Evolutionary conservation across 768 basidiomycete genomes (phyloP).

Genomic region (Tulasnella sp.): DNA sequence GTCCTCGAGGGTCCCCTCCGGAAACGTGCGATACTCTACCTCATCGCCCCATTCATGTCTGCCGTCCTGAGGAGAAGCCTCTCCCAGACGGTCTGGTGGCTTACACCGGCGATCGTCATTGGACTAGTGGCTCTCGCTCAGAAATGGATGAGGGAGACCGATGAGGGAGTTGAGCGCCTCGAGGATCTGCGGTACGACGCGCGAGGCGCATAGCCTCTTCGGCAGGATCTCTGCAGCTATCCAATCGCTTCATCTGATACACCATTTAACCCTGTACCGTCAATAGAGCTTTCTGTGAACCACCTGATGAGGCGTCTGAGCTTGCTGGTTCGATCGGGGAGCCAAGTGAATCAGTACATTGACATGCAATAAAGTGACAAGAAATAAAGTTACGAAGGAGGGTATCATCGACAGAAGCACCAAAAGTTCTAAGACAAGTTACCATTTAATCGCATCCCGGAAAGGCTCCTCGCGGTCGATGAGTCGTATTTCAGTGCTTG

Average conservation of each 20-base stretch:
- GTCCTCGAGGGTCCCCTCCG: neutral
- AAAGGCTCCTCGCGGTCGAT: too few relatives aligned
- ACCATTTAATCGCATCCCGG: too few relatives aligned
- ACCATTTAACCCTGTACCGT: neutral
- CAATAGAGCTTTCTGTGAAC: neutral
- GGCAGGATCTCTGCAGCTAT: neutral
- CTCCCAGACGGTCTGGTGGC: slow-evolving; percentile 10
- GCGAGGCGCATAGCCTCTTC: slow-evolving; percentile 2
- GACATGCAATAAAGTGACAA: neutral
- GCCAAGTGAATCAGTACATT: neutral
- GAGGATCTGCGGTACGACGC: slow-evolving; percentile 7
- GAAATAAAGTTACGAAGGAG: neutral
- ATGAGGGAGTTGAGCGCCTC: neutral
- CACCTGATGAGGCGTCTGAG: neutral
- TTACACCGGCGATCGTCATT: neutral
- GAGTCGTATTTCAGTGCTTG: neutral
- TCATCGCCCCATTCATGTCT: slow-evolving; percentile 7
- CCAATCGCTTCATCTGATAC: neutral
- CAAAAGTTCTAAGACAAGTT: neutral
- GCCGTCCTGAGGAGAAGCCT: neutral
- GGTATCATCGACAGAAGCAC: neutral
- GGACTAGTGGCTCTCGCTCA: neutral
- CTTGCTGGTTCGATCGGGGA: neutral
- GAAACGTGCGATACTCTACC: neutral
- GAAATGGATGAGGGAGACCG: neutral